Base-by-base conservation (phyloP, 495 filamentous ascomycete species). In the Lepidopterella palustris region DNA sequence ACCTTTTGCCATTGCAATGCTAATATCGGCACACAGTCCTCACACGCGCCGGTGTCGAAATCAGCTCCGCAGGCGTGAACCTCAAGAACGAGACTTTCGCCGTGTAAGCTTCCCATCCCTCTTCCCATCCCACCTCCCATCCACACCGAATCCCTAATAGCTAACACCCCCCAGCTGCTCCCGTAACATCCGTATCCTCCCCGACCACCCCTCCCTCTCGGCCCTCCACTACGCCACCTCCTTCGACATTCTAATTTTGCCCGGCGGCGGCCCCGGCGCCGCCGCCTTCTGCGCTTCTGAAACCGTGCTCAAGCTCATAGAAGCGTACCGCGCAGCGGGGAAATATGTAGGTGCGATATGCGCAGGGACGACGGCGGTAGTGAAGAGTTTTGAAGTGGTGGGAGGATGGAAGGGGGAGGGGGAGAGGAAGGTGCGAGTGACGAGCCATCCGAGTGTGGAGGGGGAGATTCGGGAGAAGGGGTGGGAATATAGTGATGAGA, bases 371-470 rank as follows among this genome's bases (percentile, higher is more conserved):
- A 71, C 61, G 45, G 68, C 65, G 57, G 31, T 71, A 21, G 69
- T 71, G 26, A 58, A 40, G 23, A 54, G 29, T 5, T 5, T 24
- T 20, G 54, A 60, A 31, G 50, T 23, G 26, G 23, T 32, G 31
- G 55, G 51, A 10, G 61, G 58, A 5, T 47, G 31, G 45, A 4
- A 29, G 42, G 23, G 0, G 55, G 62, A 65, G 47, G 45, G 20
- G 0, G 11, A 13, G 25, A 40, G 27, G 31, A 59, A 5, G 45
- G 42, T 18, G 24, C 53, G 28, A 32, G 68, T 70, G 18, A 71
- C 69, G 35, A 66, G 61, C 27, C 69, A 71, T 61, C 69, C 69
- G 25, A 68, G 64, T 51, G 69, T 71, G 23, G 63, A 66, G 55
- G 57, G 52, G 35, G 50, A 58, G 31, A 54, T 71, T 31, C 49